A percentile compares a stretch with the other conserved stretches of the same genome.
Evolutionary conservation across 140 eudicot species (phyloP).

Genomic region (Flaveria floridana): DNA sequence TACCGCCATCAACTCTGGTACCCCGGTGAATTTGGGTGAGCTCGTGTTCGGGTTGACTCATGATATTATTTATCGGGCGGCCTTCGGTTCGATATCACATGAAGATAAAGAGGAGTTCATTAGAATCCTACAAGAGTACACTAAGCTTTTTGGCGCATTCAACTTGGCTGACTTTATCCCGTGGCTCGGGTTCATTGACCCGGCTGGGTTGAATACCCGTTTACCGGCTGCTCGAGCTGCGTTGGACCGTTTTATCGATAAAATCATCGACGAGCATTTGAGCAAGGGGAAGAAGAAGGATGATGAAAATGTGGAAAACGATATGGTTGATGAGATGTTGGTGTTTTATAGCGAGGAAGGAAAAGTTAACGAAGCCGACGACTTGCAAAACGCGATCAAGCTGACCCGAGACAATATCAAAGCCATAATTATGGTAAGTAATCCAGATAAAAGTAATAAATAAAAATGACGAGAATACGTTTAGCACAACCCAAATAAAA

Average conservation of each 20-base stretch:
- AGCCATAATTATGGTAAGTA: conserved; percentile 40
- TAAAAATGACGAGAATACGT: too few species aligned
- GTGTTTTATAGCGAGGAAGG: conserved; percentile 55
- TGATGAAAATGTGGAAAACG: conserved; percentile 30
- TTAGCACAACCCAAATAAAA: background rate
- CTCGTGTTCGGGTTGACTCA: conserved; percentile 61
- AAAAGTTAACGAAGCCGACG: conserved; percentile 44
- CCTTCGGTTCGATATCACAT: conserved; percentile 68
- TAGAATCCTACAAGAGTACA: conserved; percentile 68
- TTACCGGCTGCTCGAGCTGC: conserved; percentile 60
- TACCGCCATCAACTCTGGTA: conserved; percentile 40
- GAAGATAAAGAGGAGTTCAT: conserved; percentile 77
- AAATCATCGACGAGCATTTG: conserved; percentile 73
- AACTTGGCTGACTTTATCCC: conserved; percentile 81
- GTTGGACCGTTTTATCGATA: conserved; percentile 74
- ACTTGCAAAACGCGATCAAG: conserved; percentile 47
- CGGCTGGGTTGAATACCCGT: conserved; percentile 60
- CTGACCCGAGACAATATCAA: conserved; percentile 38
- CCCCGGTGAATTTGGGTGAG: conserved; percentile 65
- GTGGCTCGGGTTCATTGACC: conserved; percentile 54
- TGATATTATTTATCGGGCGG: conserved; percentile 74
- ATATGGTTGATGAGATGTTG: conserved; percentile 79
- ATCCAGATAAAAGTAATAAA: background rate
- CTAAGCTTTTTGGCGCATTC: conserved; percentile 79
- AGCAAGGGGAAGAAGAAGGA: conserved; percentile 36